Percentiles rank a stretch among this genome's conserved stretches.
These are phyloP conservation scores for Penicillium thymicola DNA, from an alignment of 2,329 filamentous ascomycete species.

Conservation along the genomic window DNA sequence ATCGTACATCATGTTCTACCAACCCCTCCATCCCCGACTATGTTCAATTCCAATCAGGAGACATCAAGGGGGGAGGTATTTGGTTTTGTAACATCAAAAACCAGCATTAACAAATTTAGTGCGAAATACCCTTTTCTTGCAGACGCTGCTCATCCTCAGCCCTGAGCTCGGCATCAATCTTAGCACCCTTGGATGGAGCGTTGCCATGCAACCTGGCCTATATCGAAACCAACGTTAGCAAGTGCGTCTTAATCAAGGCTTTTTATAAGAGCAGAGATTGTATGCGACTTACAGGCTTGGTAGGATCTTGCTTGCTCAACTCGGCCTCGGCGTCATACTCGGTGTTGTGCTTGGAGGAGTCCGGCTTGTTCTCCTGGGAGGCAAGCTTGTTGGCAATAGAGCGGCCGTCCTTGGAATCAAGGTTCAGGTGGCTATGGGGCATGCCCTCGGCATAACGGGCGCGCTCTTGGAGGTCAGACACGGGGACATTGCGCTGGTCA, in stretches of 20 bases:
- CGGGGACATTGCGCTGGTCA: conserved; percentile 67
- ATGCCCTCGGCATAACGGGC: conserved; percentile 70
- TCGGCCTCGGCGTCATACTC: conserved; percentile 35
- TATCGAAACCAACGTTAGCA: conserved; percentile 5
- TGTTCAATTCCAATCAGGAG: conserved; percentile 8
- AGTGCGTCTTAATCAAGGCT: not conserved
- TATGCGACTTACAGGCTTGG: conserved; percentile 36
- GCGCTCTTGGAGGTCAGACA: conserved; percentile 51
- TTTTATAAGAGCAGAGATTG: not conserved
- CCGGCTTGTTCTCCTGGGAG: conserved; percentile 30
- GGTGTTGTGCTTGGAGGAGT: conserved; percentile 26
- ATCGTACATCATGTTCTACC: conserved; percentile 66
- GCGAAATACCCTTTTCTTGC: conserved; percentile 43
- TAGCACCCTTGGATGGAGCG: conserved; percentile 45
- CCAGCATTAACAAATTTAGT: conserved; percentile 19
- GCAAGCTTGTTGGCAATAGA: conserved; percentile 46
- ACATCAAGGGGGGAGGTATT: not conserved
- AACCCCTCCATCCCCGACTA: conserved; percentile 50
- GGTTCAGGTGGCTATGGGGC: conserved; percentile 62
- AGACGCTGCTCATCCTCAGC: conserved; percentile 45
- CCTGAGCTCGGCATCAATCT: conserved; percentile 46
- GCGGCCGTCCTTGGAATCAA: conserved; percentile 61
- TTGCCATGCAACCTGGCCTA: conserved; percentile 48
- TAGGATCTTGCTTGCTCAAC: conserved; percentile 43
- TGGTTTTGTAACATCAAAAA: conserved; percentile 10